phyloP scores from a whole-genome alignment of 106 monocot genomes.

The Acorus gramineus region DNA sequence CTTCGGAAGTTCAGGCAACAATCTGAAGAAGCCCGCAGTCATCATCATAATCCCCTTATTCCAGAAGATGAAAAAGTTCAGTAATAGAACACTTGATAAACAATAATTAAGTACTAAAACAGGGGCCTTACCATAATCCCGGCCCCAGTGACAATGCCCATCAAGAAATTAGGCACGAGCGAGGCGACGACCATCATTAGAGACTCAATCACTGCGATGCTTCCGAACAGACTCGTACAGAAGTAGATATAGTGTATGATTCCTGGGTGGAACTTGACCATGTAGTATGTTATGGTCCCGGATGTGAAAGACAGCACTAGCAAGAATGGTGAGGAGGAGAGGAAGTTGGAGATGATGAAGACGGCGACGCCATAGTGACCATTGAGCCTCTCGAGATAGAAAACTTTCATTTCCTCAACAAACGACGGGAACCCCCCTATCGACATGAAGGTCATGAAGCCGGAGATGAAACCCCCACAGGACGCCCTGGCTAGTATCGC shows the following conservation, averaged over 20 bases:
- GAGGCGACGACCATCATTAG: conserved; percentile 91
- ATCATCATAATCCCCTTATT: conserved; percentile 87
- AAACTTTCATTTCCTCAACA: conserved; percentile 84
- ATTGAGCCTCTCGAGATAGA: conserved; percentile 56
- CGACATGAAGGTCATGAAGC: conserved; percentile 98
- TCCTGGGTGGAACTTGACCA: conserved; percentile 51
- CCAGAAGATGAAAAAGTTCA: too few relatives aligned
- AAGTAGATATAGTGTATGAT: conserved; percentile 57
- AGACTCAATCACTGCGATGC: conserved; percentile 74
- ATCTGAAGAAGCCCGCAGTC: conserved; percentile 74
- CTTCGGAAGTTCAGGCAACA: conserved; percentile 81
- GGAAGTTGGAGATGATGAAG: conserved; percentile 64
- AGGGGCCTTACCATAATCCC: conserved; percentile 56
- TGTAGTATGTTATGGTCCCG: conserved; percentile 43
- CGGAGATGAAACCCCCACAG: conserved; percentile 65
- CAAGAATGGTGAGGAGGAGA: conserved; percentile 77
- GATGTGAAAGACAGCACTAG: conserved; percentile 33
- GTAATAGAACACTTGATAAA: too few relatives aligned
- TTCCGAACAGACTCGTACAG: conserved; percentile 34
- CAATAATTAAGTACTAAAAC: neutral
- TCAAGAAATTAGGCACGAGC: conserved; percentile 77
- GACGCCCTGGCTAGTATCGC: conserved; percentile 68
- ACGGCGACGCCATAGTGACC: conserved; percentile 84
- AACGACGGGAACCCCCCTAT: conserved; percentile 94
- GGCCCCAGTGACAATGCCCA: conserved; percentile 80